Evolutionary conservation across 2,329 filamentous ascomycete genomes (phyloP).

Genomic region (Xylariaceae sp.): DNA sequence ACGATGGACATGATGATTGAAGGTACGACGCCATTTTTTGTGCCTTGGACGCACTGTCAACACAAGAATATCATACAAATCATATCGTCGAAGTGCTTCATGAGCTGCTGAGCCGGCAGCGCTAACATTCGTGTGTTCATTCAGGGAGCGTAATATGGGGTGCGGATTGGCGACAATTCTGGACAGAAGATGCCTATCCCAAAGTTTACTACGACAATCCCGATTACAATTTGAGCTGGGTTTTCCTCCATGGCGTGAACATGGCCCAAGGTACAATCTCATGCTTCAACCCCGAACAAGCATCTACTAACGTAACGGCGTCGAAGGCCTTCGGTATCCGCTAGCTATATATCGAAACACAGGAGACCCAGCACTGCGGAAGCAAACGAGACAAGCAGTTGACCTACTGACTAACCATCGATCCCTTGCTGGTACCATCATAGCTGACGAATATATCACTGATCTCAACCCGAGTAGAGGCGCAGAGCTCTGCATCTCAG

Average conservation of each 20-base stretch:
- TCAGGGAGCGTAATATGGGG: slow-evolving; percentile 12
- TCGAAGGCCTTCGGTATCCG: slow-evolving; percentile 38
- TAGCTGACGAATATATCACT: slow-evolving; percentile 41
- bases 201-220: slow-evolving; percentile 20
- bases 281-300: not conserved
- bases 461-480: slow-evolving; percentile 36
- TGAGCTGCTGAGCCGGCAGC: no score
- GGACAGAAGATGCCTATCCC: slow-evolving; percentile 25
- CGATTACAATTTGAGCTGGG: slow-evolving; percentile 30
- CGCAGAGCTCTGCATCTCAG: slow-evolving; percentile 33
- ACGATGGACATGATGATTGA: slow-evolving; percentile 48
- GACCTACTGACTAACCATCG: slow-evolving; percentile 38
- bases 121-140: no score
- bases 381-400: slow-evolving; percentile 37
- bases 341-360: slow-evolving; percentile 41
- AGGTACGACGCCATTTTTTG: slow-evolving; percentile 34
- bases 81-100: no score
- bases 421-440: slow-evolving; percentile 40
- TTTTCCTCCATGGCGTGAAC: slow-evolving; percentile 40
- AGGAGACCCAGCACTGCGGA: slow-evolving; percentile 34
- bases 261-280: slow-evolving; percentile 34
- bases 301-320: not conserved
- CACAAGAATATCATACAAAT: no score
- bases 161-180: slow-evolving; percentile 32
- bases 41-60: no score